Evolutionary conservation across 768 basidiomycete species (phyloP), one percentile per base, ranked within the genome.

Genomic region (Rhodotorula kratochvilovae): DNA sequence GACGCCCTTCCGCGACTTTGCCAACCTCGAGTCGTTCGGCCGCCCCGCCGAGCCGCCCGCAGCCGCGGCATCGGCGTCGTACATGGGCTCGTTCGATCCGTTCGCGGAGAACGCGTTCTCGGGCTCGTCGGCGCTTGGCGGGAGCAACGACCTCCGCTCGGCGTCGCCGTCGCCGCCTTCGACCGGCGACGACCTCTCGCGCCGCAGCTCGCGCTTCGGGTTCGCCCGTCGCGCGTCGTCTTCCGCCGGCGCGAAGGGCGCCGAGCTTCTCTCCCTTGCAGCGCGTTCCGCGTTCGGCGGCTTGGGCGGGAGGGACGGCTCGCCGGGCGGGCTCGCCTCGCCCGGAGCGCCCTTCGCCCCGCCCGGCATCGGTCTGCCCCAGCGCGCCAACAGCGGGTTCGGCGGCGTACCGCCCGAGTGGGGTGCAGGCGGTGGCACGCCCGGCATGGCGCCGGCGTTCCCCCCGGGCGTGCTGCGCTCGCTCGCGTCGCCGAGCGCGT

Each of bases 1-100:
- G 54, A n/a, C 15, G 12, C 67, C 71, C 43, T 51, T 68, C 29
- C 74, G 65, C 53, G 74, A 72, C 39, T 69, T 72, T 43, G 68
- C 61, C 43, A 67, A 72, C 65, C 25, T 63, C 45, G 66, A 68
- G 39, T 62, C 58, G 7, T 72, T 67, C 45, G 66, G 48, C 21
- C 58, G 29, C 13, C 21, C 39, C 25, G 27, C 27, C 7, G 33
- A 46, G 27, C 15, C 42, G 39, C 27, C 15, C 21, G 21, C 45
- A 15, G 23, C 63, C 46, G 21, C 64, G 62, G n/a, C 69, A 11
- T 57, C 68, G 33, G 48, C 68, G 53, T 66, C 64, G 21, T 79
- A 79, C 63, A 54, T 68, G 5, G 78, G 78, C 45, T 73, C 74
- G n/a, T 79, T 79, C 61, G 78, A 79, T 42, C 78, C 78, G 15